These are phyloP conservation scores for Phytophthora crassamura DNA, from an alignment of 352 stramenopile genomes.

Conservation along the genomic window DNA sequence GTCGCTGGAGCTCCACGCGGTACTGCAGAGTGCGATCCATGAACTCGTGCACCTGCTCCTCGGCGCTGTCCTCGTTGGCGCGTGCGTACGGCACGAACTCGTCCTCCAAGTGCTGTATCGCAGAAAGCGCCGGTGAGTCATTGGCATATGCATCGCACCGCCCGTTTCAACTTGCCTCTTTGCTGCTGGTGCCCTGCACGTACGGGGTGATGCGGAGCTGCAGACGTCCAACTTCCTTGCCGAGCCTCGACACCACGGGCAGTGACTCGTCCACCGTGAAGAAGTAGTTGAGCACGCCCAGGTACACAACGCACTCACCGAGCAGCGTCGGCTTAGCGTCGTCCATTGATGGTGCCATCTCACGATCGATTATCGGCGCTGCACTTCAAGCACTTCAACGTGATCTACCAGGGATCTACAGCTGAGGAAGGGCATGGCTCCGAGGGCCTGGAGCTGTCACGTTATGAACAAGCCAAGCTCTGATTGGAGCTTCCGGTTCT, in stretches of 20 bases:
- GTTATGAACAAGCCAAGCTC: background rate
- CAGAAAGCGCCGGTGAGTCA: constrained; percentile 8
- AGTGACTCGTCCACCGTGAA: constrained; percentile 51
- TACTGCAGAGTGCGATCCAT: constrained; percentile 65
- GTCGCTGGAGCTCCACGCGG: constrained; percentile 34
- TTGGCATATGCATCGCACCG: background rate
- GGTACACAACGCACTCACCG: constrained; percentile 60
- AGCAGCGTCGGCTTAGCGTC: constrained; percentile 33
- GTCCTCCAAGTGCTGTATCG: constrained; percentile 10
- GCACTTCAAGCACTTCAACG: background rate
- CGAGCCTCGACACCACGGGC: constrained; percentile 63
- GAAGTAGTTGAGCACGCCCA: constrained; percentile 74
- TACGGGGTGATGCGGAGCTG: constrained; percentile 55
- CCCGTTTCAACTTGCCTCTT: constrained; percentile 41
- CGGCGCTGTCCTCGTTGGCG: constrained; percentile 39
- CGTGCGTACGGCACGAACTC: constrained; percentile 47
- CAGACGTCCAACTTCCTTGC: constrained; percentile 44
- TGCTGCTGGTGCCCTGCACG: constrained; percentile 12
- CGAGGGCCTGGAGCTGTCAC: background rate
- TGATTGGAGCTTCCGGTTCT: constrained; percentile 24
- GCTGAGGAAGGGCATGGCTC: background rate
- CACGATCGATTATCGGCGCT: background rate
- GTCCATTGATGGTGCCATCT: constrained; percentile 13
- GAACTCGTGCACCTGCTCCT: constrained; percentile 61
- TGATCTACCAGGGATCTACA: background rate